phyloP scores from a whole-genome alignment of 345 rosid genomes.

The Moringa oleifera region DNA sequence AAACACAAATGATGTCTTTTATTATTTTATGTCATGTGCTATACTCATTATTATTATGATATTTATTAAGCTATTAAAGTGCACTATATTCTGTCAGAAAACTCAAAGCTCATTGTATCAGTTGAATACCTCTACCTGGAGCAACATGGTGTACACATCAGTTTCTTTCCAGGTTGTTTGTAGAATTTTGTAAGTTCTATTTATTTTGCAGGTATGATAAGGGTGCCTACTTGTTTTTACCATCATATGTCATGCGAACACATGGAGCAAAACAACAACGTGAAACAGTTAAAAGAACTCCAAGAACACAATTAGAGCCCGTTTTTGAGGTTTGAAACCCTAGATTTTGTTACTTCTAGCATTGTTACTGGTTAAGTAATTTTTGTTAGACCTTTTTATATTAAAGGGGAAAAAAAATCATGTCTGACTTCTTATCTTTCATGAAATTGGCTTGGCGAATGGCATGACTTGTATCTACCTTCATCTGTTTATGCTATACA shows the following conservation, averaged over 20 bases:
- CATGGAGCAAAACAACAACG: slow-evolving; percentile 93
- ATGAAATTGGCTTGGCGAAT: too few relatives aligned
- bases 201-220: slow-evolving; percentile 63
- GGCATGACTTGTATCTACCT: not conserved
- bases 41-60: too few relatives aligned
- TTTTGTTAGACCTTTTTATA: not conserved
- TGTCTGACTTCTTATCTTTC: too few relatives aligned
- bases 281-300: slow-evolving; percentile 49
- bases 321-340: slow-evolving; percentile 71
- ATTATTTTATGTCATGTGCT: too few relatives aligned
- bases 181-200: slow-evolving; percentile 4
- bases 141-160: too few relatives aligned
- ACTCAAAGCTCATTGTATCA: too few relatives aligned
- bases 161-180: not conserved
- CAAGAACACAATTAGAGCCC: slow-evolving; percentile 51
- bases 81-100: too few relatives aligned
- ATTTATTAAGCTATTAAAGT: not conserved
- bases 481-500: not conserved
- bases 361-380: too few relatives aligned
- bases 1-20: not conserved
- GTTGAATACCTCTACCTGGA: too few relatives aligned
- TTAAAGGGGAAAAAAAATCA: too few relatives aligned
- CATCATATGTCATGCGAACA: slow-evolving; percentile 85
- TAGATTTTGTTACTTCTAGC: not conserved
- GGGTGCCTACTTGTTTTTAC: slow-evolving; percentile 85